Evolutionary conservation across 2,329 filamentous ascomycete species (phyloP).

Genomic region (Penicillium nordicum): DNA sequence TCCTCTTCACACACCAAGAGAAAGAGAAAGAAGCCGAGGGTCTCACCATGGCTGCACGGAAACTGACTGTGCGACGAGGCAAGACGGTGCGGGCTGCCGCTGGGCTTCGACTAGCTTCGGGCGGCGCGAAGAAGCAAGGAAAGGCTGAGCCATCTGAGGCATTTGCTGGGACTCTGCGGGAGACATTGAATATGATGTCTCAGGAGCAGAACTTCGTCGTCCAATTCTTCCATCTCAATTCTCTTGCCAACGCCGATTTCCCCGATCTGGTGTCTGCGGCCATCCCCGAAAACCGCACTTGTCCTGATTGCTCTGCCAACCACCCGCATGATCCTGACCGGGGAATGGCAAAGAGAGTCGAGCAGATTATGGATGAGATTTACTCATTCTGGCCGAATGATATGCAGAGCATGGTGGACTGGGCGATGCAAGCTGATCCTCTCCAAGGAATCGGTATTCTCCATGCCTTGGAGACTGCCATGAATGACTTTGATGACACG

Average conservation of each 20-base stretch:
- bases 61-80: slow-evolving; percentile 89
- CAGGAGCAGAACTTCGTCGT: slow-evolving; percentile 96
- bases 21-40: slow-evolving; percentile 74
- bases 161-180: slow-evolving; percentile 75
- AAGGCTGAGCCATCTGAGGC: slow-evolving; percentile 74
- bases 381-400: slow-evolving; percentile 79
- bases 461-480: slow-evolving; percentile 73
- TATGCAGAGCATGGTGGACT: slow-evolving; percentile 75
- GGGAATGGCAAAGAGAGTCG: slow-evolving; percentile 76
- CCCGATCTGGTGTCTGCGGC: slow-evolving; percentile 69
- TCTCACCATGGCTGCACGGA: slow-evolving; percentile 72
- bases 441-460: slow-evolving; percentile 90
- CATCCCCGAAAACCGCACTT: slow-evolving; percentile 64
- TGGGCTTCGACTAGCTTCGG: slow-evolving; percentile 43
- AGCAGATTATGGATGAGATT: slow-evolving; percentile 83
- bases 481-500: slow-evolving; percentile 76
- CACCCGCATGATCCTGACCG: slow-evolving; percentile 86
- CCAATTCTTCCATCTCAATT: slow-evolving; percentile 96
- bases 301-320: slow-evolving; percentile 68
- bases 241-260: slow-evolving; percentile 76
- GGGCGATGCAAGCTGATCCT: slow-evolving; percentile 75
- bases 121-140: slow-evolving; percentile 57
- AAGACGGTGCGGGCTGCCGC: slow-evolving; percentile 60
- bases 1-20: slow-evolving; percentile 87
- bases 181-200: slow-evolving; percentile 76